Conservation (phyloP, 2,329 filamentous ascomycete species). For the Hymenoscyphus fraxineus region DNA sequence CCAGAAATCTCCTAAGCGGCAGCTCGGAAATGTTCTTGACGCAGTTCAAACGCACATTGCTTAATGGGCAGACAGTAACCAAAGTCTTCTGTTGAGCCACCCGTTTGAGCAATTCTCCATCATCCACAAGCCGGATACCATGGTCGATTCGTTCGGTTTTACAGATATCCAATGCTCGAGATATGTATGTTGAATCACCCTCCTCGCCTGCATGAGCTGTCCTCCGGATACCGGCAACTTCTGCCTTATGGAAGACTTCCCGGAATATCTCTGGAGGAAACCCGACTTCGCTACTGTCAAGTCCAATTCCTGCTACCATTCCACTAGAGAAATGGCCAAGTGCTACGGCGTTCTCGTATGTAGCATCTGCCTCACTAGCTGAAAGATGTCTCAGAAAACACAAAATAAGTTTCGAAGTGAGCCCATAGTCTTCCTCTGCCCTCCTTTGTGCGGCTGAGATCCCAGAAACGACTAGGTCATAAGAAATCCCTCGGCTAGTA, state of each 20-base stretch:
- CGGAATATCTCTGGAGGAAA: constrained; percentile 58
- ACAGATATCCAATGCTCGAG: constrained; percentile 58
- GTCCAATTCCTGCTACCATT: constrained; percentile 58
- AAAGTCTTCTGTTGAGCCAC: constrained; percentile 56
- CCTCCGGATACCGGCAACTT: constrained; percentile 50
- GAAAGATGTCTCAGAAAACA: constrained; percentile 71
- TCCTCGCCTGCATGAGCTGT: constrained; percentile 78
- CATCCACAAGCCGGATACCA: constrained; percentile 62
- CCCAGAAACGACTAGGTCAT: constrained; percentile 61
- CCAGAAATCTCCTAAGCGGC: constrained; percentile 42
- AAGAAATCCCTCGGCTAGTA: constrained; percentile 57
- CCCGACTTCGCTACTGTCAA: constrained; percentile 61
- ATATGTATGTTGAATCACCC: constrained; percentile 64
- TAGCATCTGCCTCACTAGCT: constrained; percentile 49
- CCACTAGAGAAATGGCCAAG: constrained; percentile 48
- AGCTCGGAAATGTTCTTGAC: constrained; percentile 42
- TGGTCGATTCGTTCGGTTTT: constrained; percentile 69
- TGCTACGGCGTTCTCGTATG: constrained; percentile 41
- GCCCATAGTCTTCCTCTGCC: constrained; percentile 59
- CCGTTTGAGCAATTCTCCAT: constrained; percentile 53
- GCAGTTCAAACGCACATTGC: constrained; percentile 59
- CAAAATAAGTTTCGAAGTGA: constrained; percentile 64
- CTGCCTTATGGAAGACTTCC: constrained; percentile 55
- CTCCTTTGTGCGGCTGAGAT: constrained; percentile 57
- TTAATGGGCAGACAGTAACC: constrained; percentile 69